These are phyloP conservation scores for Ambrosiella cleistominuta DNA, from an alignment of 2,329 filamentous ascomycete genomes.

Conservation along the genomic window DNA sequence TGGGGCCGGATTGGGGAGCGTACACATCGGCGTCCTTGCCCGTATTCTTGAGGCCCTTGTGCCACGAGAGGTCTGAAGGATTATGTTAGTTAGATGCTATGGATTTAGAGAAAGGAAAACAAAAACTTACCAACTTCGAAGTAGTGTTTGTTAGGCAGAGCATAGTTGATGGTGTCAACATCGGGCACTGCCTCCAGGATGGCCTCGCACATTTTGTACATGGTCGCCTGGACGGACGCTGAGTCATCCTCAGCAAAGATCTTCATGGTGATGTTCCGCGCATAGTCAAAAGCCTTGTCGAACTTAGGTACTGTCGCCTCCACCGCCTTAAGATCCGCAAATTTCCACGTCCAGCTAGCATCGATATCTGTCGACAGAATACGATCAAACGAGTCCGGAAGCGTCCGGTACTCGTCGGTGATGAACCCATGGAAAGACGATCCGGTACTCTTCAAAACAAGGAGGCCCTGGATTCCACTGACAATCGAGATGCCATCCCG, in stretches of 20 bases:
- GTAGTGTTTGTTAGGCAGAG: conserved; percentile 95
- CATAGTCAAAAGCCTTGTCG: conserved; percentile 58
- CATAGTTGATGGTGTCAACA: conserved; percentile 58
- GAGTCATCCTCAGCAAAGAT: conserved; percentile 81
- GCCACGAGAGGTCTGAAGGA: conserved; percentile 71
- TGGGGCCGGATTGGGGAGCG: conserved; percentile 79
- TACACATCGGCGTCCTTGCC: conserved; percentile 93
- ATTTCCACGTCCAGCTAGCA: conserved; percentile 73
- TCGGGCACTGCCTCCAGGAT: conserved; percentile 62
- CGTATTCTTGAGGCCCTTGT: conserved; percentile 87
- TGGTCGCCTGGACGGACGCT: conserved; percentile 86
- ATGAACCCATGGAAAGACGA: conserved; percentile 93
- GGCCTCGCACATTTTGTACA: conserved; percentile 95
- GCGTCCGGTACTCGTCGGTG: conserved; percentile 79
- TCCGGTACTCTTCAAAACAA: conserved; percentile 90
- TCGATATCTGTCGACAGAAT: conserved; percentile 91
- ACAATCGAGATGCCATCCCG: conserved; percentile 56
- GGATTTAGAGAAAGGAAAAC: not conserved
- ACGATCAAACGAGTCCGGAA: conserved; percentile 82
- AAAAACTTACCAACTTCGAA: conserved; percentile 67
- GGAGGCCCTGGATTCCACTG: conserved; percentile 62
- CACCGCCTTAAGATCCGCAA: conserved; percentile 50
- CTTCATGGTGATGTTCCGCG: conserved; percentile 74
- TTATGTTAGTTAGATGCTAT: not conserved
- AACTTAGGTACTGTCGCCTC: conserved; percentile 48